phyloP scores from a whole-genome alignment of 805 yeast genomes.

The Candida alai region DNA sequence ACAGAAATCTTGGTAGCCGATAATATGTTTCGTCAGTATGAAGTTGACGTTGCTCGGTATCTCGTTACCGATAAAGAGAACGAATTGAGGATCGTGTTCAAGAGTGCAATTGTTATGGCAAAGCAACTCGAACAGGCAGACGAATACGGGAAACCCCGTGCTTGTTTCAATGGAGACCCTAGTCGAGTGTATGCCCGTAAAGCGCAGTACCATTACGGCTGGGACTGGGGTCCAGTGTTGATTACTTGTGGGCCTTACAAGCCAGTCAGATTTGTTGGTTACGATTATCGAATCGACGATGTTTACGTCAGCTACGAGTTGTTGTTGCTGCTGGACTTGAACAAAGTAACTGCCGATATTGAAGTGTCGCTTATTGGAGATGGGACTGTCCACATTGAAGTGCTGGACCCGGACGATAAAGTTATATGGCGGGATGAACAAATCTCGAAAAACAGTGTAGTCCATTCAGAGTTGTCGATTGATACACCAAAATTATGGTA shows the following conservation, averaged over 20 bases:
- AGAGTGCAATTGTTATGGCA: slow-evolving; percentile 33
- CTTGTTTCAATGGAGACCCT: slow-evolving; percentile 41
- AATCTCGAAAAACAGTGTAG: not conserved
- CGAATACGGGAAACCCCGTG: slow-evolving; percentile 17
- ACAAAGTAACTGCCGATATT: slow-evolving; percentile 12
- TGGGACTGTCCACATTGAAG: not conserved
- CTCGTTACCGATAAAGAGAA: slow-evolving; percentile 20
- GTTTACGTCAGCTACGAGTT: slow-evolving; percentile 14
- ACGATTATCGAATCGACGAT: slow-evolving; percentile 14
- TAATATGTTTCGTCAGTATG: slow-evolving; percentile 41
- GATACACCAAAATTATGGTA: slow-evolving; percentile 37
- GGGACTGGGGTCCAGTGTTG: slow-evolving; percentile 55
- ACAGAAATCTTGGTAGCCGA: slow-evolving; percentile 29
- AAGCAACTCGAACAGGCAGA: slow-evolving; percentile 28
- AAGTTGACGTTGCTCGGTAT: slow-evolving; percentile 21
- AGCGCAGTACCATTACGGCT: slow-evolving; percentile 53
- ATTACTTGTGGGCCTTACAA: slow-evolving; percentile 44
- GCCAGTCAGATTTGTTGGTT: slow-evolving; percentile 28
- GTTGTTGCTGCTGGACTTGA: slow-evolving; percentile 1
- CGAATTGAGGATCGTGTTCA: slow-evolving; percentile 31
- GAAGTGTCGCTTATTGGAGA: not conserved
- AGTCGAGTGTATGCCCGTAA: slow-evolving; percentile 44
- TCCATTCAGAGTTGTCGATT: slow-evolving; percentile 10
- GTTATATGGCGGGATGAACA: slow-evolving; percentile 1
- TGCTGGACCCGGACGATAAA: slow-evolving; percentile 13